Percentiles rank a stretch among this genome's conserved stretches.
These are phyloP conservation scores for Theobroma grandiflorum DNA, from an alignment of 441 rosid genomes.

Conservation along the genomic window DNA sequence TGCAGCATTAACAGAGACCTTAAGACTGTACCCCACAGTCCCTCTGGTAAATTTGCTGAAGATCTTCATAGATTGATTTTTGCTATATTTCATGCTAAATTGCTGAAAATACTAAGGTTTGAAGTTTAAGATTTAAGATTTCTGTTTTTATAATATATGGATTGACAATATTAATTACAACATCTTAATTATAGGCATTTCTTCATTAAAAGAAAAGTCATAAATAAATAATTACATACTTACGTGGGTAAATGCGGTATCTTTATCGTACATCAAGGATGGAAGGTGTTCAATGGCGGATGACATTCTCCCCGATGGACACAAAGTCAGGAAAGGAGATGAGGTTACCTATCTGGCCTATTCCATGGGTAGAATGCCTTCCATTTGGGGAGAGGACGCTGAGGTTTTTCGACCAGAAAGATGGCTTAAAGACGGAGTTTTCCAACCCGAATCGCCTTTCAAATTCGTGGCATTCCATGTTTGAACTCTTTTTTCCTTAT, in stretches of 20 bases:
- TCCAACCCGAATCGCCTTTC: constrained; percentile 79
- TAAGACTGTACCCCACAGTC: constrained; percentile 76
- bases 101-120: too few species aligned
- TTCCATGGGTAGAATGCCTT: constrained; percentile 81
- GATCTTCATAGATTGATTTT: not conserved
- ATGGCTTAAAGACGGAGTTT: constrained; percentile 71
- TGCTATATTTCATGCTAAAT: too few species aligned
- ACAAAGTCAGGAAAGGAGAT: constrained; percentile 67
- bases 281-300: constrained; percentile 62
- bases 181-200: too few species aligned
- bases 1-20: constrained; percentile 76
- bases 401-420: constrained; percentile 75
- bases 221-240: constrained; percentile 34
- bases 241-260: not conserved
- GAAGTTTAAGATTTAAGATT: too few species aligned
- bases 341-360: constrained; percentile 58
- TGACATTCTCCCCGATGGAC: constrained; percentile 76
- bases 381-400: constrained; percentile 83
- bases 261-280: constrained; percentile 44
- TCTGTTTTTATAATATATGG: too few species aligned
- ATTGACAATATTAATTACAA: too few species aligned
- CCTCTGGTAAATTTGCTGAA: constrained; percentile 52
- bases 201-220: too few species aligned
- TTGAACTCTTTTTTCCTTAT: not conserved
- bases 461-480: constrained; percentile 76